phyloP scores from a whole-genome alignment of 257 asterid genomes.

The Asclepias syriaca region DNA sequence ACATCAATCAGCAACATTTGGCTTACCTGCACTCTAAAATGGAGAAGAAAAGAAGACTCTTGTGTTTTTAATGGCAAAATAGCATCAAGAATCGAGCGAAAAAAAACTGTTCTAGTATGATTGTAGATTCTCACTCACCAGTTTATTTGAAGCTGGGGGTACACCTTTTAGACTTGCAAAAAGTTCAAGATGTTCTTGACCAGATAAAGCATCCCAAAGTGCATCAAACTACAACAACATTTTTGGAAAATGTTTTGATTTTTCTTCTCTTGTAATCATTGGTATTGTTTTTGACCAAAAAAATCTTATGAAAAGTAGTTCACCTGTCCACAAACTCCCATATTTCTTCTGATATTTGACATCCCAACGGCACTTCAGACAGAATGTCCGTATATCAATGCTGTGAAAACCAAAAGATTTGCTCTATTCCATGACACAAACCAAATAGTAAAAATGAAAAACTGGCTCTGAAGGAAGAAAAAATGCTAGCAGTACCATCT shows the following conservation, averaged over 20 bases:
- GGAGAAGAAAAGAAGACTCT: neutral
- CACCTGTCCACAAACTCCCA: slow-evolving; percentile 42
- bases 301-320: neutral
- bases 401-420: neutral
- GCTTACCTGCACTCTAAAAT: slow-evolving; percentile 19
- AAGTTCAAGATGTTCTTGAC: slow-evolving; percentile 34
- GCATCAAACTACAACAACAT: slow-evolving; percentile 25
- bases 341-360: slow-evolving; percentile 26
- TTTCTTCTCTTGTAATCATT: neutral
- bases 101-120: neutral
- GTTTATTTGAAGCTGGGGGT: slow-evolving; percentile 12
- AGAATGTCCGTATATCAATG: slow-evolving; percentile 28
- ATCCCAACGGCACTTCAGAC: slow-evolving; percentile 24
- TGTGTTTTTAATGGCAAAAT: neutral
- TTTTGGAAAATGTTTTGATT: slow-evolving; percentile 2
- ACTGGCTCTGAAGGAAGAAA: neutral
- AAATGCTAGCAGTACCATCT: slow-evolving; percentile 28
- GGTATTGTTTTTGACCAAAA: neutral
- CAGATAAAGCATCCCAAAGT: slow-evolving; percentile 34
- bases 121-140: slow-evolving; percentile 17
- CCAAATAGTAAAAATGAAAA: neutral
- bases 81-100: neutral
- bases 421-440: neutral
- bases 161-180: slow-evolving; percentile 39
- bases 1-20: slow-evolving; percentile 24